These are phyloP conservation scores for Vitis hybrid DNA, from an alignment of 177 flowering plant genomes.

Conservation along the genomic window DNA sequence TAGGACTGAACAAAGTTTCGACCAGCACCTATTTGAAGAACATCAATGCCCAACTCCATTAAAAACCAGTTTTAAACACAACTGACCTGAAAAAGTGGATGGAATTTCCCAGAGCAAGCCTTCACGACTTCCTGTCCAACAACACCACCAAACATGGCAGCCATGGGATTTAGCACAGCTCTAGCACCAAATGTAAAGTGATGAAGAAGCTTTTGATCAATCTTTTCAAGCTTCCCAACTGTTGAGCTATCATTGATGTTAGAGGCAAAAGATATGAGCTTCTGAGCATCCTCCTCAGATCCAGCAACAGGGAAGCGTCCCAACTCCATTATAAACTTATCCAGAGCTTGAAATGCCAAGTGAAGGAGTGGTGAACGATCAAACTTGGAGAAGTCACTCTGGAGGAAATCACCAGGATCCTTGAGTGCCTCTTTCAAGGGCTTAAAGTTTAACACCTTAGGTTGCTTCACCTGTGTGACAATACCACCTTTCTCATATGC, in stretches of 20 bases:
- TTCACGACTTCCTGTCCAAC: slow-evolving; percentile 94
- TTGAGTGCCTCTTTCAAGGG: slow-evolving; percentile 67
- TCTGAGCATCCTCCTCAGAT: slow-evolving; percentile 82
- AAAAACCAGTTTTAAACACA: too few relatives aligned
- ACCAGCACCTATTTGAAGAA: too few relatives aligned
- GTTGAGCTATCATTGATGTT: slow-evolving; percentile 57
- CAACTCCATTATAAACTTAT: slow-evolving; percentile 53
- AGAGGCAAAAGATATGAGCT: slow-evolving; percentile 43
- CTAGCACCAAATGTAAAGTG: slow-evolving; percentile 81
- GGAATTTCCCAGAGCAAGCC: slow-evolving; percentile 97
- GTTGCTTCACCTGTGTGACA: slow-evolving; percentile 88
- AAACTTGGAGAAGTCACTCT: slow-evolving; percentile 87
- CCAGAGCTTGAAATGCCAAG: slow-evolving; percentile 86
- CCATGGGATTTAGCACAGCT: slow-evolving; percentile 93
- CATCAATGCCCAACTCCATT: too few relatives aligned
- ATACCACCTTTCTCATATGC: slow-evolving; percentile 82
- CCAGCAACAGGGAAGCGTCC: slow-evolving; percentile 90
- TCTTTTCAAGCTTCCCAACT: slow-evolving; percentile 58
- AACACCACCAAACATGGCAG: slow-evolving; percentile 96
- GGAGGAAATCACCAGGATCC: slow-evolving; percentile 89
- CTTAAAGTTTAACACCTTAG: slow-evolving; percentile 80
- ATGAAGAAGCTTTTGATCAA: slow-evolving; percentile 62
- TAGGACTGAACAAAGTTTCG: too few relatives aligned
- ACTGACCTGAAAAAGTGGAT: slow-evolving; percentile 84
- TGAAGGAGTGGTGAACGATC: slow-evolving; percentile 85